Evolutionary conservation across 345 rosid species (phyloP).

Genomic region (Eucalyptus decipiens): DNA sequence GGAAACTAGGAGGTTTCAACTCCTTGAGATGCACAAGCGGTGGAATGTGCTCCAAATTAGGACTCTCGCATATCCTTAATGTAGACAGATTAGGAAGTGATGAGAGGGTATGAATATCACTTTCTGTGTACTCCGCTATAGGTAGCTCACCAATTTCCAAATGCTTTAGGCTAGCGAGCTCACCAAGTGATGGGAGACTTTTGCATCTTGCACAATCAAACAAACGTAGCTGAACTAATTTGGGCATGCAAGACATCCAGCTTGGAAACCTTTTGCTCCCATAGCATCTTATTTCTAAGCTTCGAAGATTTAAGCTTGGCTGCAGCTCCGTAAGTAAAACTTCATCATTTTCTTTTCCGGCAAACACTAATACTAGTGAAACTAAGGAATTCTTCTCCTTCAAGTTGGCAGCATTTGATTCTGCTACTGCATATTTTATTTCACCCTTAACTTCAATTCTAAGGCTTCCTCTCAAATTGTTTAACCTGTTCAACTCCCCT

Average conservation of each 20-base stretch:
- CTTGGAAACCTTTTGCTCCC: background rate
- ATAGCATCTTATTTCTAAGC: background rate
- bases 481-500: too few relatives aligned
- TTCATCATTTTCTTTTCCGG: background rate
- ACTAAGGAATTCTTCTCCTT: background rate
- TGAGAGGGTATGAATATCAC: background rate
- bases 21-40: background rate
- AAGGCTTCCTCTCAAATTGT: too few relatives aligned
- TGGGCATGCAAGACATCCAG: background rate
- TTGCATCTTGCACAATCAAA: fast-evolving
- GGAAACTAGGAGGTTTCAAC: background rate
- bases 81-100: background rate
- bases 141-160: background rate
- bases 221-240: fast-evolving
- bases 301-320: background rate
- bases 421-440: too few relatives aligned
- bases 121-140: fast-evolving
- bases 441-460: background rate
- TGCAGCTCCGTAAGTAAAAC: fast-evolving
- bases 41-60: fast-evolving
- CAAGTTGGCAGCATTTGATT: background rate
- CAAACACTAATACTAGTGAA: background rate
- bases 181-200: background rate
- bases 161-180: background rate
- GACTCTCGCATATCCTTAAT: fast-evolving